Conservation (phyloP, 139 green algal genomes). For the Chlorella sp. region DNA sequence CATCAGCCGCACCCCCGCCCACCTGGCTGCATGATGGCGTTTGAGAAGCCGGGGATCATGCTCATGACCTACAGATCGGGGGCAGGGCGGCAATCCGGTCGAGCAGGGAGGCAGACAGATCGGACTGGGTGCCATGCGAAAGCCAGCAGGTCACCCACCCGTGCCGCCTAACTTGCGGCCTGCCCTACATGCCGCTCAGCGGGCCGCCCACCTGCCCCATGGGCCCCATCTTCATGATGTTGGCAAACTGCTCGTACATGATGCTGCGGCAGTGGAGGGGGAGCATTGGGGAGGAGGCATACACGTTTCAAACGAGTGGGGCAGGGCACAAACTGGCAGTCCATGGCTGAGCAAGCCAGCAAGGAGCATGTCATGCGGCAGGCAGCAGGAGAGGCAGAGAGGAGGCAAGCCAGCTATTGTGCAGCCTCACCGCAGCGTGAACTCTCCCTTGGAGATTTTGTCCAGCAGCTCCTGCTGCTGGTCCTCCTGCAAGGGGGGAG, state of each 20-base stretch:
- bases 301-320: too few species aligned
- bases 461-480: slow-evolving; percentile 94
- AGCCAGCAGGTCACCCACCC: too few species aligned
- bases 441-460: slow-evolving; percentile 90
- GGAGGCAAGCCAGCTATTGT: too few species aligned
- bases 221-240: slow-evolving; percentile 96
- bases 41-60: slow-evolving; percentile 96
- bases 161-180: too few species aligned
- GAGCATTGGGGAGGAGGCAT: too few species aligned
- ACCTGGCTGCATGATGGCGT: slow-evolving; percentile 75
- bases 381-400: too few species aligned
- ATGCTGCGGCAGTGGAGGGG: slow-evolving; percentile 62
- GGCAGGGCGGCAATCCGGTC: neutral
- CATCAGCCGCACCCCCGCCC: neutral
- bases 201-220: slow-evolving; percentile 69
- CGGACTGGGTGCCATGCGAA: too few species aligned
- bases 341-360: too few species aligned
- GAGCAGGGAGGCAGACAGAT: neutral
- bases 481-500: slow-evolving; percentile 48
- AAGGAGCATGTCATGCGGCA: too few species aligned
- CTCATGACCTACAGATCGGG: slow-evolving; percentile 84
- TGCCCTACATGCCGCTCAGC: too few species aligned
- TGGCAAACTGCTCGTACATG: slow-evolving; percentile 97
- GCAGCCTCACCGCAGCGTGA: slow-evolving; percentile 83
- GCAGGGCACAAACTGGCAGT: too few species aligned